phyloP scores from a whole-genome alignment of 371 early-diverging fungal genomes.

The Capniomyces stellatus region DNA sequence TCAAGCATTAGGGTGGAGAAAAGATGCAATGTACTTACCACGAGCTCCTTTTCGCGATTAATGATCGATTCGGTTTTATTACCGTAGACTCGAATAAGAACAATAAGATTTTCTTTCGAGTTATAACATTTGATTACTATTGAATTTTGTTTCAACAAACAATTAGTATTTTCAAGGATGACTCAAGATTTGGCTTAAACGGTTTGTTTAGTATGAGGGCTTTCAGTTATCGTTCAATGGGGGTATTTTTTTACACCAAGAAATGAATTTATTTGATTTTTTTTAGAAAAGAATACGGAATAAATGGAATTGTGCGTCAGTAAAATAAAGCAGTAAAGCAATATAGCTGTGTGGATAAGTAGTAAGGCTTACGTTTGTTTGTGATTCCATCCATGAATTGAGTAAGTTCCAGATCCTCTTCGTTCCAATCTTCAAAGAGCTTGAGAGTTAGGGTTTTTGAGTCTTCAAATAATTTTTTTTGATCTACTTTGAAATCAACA shows the following conservation, averaged over 20 bases:
- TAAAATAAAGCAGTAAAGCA: no score
- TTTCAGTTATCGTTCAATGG: no score
- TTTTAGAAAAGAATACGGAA: no score
- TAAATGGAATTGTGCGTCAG: no score
- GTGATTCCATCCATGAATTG: constrained; percentile 89
- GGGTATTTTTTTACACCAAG: no score
- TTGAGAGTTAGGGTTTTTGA: constrained; percentile 31
- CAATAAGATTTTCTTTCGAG: constrained; percentile 33
- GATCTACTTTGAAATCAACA: constrained; percentile 32
- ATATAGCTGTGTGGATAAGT: no score
- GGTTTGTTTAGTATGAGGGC: no score
- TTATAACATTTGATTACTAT: constrained; percentile 64
- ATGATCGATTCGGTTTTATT: constrained; percentile 69
- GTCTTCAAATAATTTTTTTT: constrained; percentile 40
- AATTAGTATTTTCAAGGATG: no score
- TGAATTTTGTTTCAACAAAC: no score
- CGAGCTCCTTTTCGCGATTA: constrained; percentile 71
- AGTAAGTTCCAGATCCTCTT: constrained; percentile 32
- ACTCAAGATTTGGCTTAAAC: no score
- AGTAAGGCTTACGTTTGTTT: constrained; percentile 67
- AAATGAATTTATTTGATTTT: no score
- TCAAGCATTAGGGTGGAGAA: not conserved
- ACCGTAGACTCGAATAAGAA: constrained; percentile 80
- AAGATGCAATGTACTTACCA: constrained; percentile 33
- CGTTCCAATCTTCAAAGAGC: constrained; percentile 58